Conservation (phyloP, 805 yeast species). For the Monosporozyma solicola region DNA sequence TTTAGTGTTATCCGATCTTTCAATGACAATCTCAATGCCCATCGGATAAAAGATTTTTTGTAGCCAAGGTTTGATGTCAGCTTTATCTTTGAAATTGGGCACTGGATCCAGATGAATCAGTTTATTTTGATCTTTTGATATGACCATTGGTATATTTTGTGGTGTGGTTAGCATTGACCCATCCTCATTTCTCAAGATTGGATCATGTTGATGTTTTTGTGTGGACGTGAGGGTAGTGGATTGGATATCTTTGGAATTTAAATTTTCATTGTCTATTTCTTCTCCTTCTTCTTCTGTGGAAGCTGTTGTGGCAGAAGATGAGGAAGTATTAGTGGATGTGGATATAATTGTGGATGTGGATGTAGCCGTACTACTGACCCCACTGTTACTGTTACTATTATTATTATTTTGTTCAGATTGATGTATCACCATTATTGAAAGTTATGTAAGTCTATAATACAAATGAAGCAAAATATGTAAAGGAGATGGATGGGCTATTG, state of each 20-base stretch:
- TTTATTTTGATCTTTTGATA: constrained; percentile 16
- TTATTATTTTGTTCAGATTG: background rate
- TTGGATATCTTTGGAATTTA: background rate
- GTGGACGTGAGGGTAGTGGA: background rate
- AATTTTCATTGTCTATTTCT: background rate
- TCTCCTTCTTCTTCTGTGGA: background rate
- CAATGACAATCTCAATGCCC: constrained; percentile 51
- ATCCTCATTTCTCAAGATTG: constrained; percentile 1
- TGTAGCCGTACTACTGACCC: background rate
- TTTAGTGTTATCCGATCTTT: constrained; percentile 51
- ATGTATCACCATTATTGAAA: background rate
- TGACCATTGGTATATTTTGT: constrained; percentile 7
- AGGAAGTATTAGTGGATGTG: background rate
- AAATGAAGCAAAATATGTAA: background rate
- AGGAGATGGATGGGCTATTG: background rate
- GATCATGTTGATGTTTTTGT: constrained; percentile 5
- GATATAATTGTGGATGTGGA: background rate
- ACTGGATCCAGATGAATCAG: constrained; percentile 31
- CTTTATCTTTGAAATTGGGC: constrained; percentile 35
- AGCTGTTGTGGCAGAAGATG: background rate
- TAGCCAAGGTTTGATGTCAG: constrained; percentile 56
- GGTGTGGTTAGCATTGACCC: constrained; percentile 7
- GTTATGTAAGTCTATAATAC: background rate
- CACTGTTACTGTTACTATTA: background rate
- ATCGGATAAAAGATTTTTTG: constrained; percentile 38